Conservation (phyloP, 2,329 filamentous ascomycete species). For the Emericellopsis cladophorae region DNA sequence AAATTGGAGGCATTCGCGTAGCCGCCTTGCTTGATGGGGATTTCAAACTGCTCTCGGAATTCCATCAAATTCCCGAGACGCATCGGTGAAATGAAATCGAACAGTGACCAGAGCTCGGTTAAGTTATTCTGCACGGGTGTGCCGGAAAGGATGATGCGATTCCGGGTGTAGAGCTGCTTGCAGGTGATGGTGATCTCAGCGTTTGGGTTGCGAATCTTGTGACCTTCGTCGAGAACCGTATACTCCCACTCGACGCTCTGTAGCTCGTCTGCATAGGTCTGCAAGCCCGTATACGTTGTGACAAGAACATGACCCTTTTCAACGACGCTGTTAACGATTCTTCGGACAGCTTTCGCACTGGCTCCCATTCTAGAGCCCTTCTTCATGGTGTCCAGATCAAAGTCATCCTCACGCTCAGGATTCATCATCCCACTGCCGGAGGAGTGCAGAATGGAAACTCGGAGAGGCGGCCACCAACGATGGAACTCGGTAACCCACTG, state of each 20-base stretch:
- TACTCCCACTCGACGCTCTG: constrained; percentile 84
- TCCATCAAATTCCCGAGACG: constrained; percentile 81
- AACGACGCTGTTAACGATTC: constrained; percentile 71
- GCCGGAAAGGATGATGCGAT: constrained; percentile 85
- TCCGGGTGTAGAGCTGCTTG: constrained; percentile 83
- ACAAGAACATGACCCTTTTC: constrained; percentile 84
- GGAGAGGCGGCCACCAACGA: constrained; percentile 96
- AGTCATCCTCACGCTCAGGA: constrained; percentile 46
- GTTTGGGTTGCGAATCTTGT: constrained; percentile 96
- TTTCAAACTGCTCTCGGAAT: constrained; percentile 84
- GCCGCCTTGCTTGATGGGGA: constrained; percentile 84
- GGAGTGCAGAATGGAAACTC: constrained; percentile 88
- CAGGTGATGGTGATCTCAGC: constrained; percentile 89
- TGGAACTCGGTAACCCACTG: constrained; percentile 99
- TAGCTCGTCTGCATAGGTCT: constrained; percentile 76
- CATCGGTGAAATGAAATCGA: constrained; percentile 97
- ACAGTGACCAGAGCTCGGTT: constrained; percentile 89
- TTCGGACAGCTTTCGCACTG: constrained; percentile 44
- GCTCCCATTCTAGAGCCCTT: constrained; percentile 23
- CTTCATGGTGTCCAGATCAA: constrained; percentile 31
- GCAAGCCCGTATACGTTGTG: constrained; percentile 91
- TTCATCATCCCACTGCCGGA: constrained; percentile 96
- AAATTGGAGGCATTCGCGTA: constrained; percentile 93
- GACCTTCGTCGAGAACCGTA: constrained; percentile 89
- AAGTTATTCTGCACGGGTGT: constrained; percentile 98